Conservation (phyloP, 2,329 filamentous ascomycete species). For the Penicillium sp. region DNA sequence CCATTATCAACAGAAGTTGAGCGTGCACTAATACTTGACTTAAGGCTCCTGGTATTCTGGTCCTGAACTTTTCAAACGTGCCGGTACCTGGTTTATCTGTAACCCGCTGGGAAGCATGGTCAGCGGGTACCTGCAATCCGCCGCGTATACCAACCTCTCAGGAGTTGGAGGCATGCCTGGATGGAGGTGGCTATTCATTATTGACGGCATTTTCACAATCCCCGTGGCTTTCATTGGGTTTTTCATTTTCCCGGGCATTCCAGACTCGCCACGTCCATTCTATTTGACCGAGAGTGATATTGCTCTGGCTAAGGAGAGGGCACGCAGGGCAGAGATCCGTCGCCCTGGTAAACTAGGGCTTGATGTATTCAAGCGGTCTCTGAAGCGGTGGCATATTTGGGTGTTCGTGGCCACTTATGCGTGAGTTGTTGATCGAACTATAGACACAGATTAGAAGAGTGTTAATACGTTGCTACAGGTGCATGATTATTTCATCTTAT, state of each 20-base stretch:
- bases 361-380: slow-evolving; percentile 47
- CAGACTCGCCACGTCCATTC: slow-evolving; percentile 43
- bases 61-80: slow-evolving; percentile 54
- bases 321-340: slow-evolving; percentile 24
- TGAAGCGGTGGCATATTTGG: slow-evolving; percentile 54
- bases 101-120: slow-evolving; percentile 58
- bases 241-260: slow-evolving; percentile 47
- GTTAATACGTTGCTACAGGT: slow-evolving; percentile 27
- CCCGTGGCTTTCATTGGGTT: slow-evolving; percentile 58
- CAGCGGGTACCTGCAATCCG: slow-evolving; percentile 58
- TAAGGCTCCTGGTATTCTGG: slow-evolving; percentile 45
- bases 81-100: slow-evolving; percentile 55
- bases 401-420: slow-evolving; percentile 52
- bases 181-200: slow-evolving; percentile 60
- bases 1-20: neutral
- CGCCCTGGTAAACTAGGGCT: slow-evolving; percentile 44
- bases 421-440: slow-evolving; percentile 32
- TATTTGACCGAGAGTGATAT: slow-evolving; percentile 40
- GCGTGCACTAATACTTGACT: neutral
- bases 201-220: slow-evolving; percentile 58
- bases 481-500: slow-evolving; percentile 49
- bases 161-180: slow-evolving; percentile 52
- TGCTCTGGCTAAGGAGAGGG: slow-evolving; percentile 36
- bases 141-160: slow-evolving; percentile 54
- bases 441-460: neutral